Evolutionary conservation across 768 basidiomycete genomes (phyloP).

Genomic region (Podaxis sp.): DNA sequence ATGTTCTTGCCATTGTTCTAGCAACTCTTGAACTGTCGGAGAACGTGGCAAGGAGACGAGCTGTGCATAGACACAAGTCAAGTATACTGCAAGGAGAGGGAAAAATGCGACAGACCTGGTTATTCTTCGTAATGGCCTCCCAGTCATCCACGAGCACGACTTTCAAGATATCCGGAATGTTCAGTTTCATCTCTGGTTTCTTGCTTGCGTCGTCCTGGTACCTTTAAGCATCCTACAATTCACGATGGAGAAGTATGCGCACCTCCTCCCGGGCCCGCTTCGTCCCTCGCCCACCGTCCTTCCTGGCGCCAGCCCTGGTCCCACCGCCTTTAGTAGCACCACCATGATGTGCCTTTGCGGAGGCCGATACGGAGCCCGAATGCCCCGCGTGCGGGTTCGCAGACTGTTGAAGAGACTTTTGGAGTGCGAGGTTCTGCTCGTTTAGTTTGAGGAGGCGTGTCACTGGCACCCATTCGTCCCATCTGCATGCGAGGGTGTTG

Average conservation of each 20-base stretch:
- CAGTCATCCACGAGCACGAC: slow-evolving; percentile 92
- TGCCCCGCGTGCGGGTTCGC: slow-evolving; percentile 1
- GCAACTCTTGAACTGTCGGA: slow-evolving; percentile 74
- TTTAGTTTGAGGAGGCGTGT: slow-evolving; percentile 80
- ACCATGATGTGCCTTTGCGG: slow-evolving; percentile 1
- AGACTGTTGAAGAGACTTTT: slow-evolving; percentile 56
- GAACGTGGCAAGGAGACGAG: slow-evolving; percentile 79
- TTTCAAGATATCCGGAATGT: slow-evolving; percentile 88
- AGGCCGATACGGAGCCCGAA: neutral
- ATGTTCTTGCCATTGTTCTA: slow-evolving; percentile 75
- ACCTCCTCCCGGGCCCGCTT: slow-evolving; percentile 79
- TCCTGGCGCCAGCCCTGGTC: slow-evolving; percentile 34
- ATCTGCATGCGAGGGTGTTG: slow-evolving; percentile 47
- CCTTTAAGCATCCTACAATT: neutral
- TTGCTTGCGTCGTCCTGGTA: slow-evolving; percentile 72
- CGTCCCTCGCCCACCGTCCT: slow-evolving; percentile 64
- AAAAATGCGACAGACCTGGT: slow-evolving; percentile 53
- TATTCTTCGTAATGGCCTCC: slow-evolving; percentile 95
- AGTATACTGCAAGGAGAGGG: neutral
- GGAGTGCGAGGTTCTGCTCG: slow-evolving; percentile 74
- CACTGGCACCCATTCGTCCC: slow-evolving; percentile 96
- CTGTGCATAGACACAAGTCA: slow-evolving; percentile 35
- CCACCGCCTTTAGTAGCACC: slow-evolving; percentile 23
- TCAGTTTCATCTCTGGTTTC: slow-evolving; percentile 88
- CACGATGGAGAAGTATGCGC: slow-evolving; percentile 20